Base-by-base conservation (phyloP, 2,329 filamentous ascomycete species). In the Aspergillus spinulosporus region DNA sequence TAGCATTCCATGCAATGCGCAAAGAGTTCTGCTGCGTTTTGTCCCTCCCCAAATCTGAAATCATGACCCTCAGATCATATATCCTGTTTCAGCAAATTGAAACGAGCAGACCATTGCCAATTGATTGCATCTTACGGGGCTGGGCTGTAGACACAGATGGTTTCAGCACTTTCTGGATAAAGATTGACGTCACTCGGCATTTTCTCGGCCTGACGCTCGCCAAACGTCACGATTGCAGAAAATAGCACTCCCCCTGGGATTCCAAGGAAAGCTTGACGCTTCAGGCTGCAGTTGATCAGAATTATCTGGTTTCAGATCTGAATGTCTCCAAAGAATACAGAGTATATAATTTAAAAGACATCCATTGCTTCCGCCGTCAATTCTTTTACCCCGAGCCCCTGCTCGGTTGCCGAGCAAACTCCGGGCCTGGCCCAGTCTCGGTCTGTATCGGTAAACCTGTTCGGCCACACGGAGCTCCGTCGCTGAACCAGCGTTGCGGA, bases 391-490 rank as follows among this genome's bases (percentile, higher is more conserved):
- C 21, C 36, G 12, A 29, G 29, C 21, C 14, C 11, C 7, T 11
- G 21, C 42, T 45, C 37, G 8, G 21, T 21, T 21, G 44, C 62
- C 62, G 62, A 64, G 53, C 15, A 46, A 57, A 28, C 15, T 46
- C 60, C 62, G 56, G 56, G 51, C 54, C 56, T 62, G 60, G 62
- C 48, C 50, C 51, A 65, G 63, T 70, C 64, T 71, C 70, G 68
- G 67, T 55, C 58, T 63, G 66, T 69, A 63, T 72, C 71, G 71
- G 71, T 51, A 72, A 70, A 29, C 49, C 32, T 12, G 26, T 39
- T 72, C 71, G 71, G 71, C 65, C 66, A 66, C 68, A 72, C 68
- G 71, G 71, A 73, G 66, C 37, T 43, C 21, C 21, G 21, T 21
- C 21, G 21, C 21, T 21, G 21, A 31, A 26, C 34, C 39, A 42